Evolutionary conservation across 208 protist species (phyloP), one percentile per base, ranked within the genome.

Genomic region (Eutreptiella sp.): DNA sequence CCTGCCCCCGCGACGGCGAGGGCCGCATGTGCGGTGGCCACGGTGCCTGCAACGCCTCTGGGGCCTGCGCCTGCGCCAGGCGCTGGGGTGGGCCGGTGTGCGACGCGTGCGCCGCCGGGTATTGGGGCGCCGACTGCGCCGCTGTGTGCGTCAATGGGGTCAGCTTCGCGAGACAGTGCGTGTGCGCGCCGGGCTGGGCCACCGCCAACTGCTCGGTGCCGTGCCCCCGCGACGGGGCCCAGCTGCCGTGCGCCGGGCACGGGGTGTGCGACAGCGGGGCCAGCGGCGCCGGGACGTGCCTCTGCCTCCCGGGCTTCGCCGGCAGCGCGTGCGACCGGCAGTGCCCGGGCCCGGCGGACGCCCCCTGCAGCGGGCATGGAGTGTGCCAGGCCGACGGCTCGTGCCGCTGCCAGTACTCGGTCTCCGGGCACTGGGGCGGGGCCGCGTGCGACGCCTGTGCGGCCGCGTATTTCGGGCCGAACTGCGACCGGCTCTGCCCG

Each of bases 391-490:
- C 26, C 14, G 24, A 48, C 19, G 11, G 29, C 16, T 7, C n/a
- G n/a, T 67, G 61, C n/a, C 16, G 7, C 16, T 68, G 61, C 36
- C 7, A 29, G 28, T 5, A 67, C 14, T n/a, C 5, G 16, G 16
- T 5, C 34, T 21, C 9, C 14, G 53, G 61, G 5, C 36, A 66
- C 59, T 67, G 61, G 58, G 9, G 16, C 7, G 26, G 55, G 11
- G 50, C 34, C 9, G 33, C 7, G 11, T 62, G 54, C 39, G 14
- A 16, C 11, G 50, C 24, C 16, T 62, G 54, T 23, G 36, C 54
- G 14, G 14, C n/a, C n/a, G 58, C 48, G 29, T 64, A 63, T 21
- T 64, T 45, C 26, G 58, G 58, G 5, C 5, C 45, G 29, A 62
- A 19, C 14, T 64, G 58, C 58, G 23, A 16, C 21, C 11, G 4